Base-by-base conservation (phyloP, 106 monocot species). In the Dioscorea zingiberensis region DNA sequence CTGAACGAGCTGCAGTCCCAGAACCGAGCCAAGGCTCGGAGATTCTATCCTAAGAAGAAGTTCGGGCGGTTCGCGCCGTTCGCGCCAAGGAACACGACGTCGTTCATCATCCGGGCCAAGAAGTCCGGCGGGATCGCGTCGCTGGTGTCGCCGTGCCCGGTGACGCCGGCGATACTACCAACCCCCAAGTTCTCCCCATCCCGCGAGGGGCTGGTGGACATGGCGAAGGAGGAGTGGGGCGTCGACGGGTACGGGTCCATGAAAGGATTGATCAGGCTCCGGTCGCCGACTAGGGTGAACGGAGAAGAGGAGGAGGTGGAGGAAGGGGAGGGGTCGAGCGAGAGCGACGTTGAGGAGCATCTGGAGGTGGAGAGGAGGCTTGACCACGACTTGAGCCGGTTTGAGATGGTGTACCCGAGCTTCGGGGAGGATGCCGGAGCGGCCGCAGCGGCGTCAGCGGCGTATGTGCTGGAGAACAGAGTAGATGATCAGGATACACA, bases 201-300 rank as follows among this genome's bases (percentile, higher is more conserved):
- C 0, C 65, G 92, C n/a, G 92, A 98, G 79, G 83, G 77, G 15
- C 54, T 98, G 57, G 85, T 78, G n/a, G 97, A 98, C 81, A 92
- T 98, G 97, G 97, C 92, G 25, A 92, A 98, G 84, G 97, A 98
- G 75, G 92, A 92, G 77, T 98, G 97, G 97, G 92, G 97, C 7
- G 97, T 98, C 12, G 92, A 98, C 29, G 97, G 97, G 25, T 98
- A 98, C 59, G 92, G 97, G 2, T 84, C 97, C 18, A 98, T 98
- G 97, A 98, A 92, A 63, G 92, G 97, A 5, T 69, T 92, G 18
- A 98, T 98, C 59, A 71, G 97, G 23, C 77, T 98, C 44, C 72
- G 97, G 4, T 74, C 80, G 0, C 74, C 77, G 2, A 76, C 59
- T 25, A 65, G 71, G 4, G 13, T 24, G 14, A 71, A 57, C n/a